Base-by-base conservation (phyloP, 1,284 basidiomycete genomes). In the Papiliotrema nemorosa region DNA sequence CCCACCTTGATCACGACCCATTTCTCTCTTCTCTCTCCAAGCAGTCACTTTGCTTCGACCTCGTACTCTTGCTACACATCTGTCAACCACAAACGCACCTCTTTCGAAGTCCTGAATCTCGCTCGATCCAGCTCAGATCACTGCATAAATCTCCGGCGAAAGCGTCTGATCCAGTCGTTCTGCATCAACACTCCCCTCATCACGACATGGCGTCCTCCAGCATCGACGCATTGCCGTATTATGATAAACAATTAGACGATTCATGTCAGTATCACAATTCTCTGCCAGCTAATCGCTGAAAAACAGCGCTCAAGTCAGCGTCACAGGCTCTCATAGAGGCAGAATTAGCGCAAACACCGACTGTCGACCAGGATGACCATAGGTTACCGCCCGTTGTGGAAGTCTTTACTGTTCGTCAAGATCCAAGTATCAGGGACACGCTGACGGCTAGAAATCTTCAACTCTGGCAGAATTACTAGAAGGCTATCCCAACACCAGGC, bases 171-270 rank as follows among this genome's bases (percentile, higher is more conserved):
- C 7, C 29, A 14, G 14, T 14, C 29, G 7, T 14, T 31, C 29
- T 7, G 29, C 7, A 7, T 14, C 9, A 7, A 31, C n/a, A 34
- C 34, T 6, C 14, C 27, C 22, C 7, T 24, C 40, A 49, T 39
- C 44, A n/a, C 51, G 57, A 14, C 50, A 68, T 65, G 66, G 55
- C 62, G 7, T 64, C 66, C 20, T 58, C 62, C 20, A 62, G 59
- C 39, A 64, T 90, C 60, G 92, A 96, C 74, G 88, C 90, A 21
- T 79, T 96, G 52, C 90, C 93, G 13, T 97, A 97, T 76, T 92
- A 90, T 66, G 93, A 97, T 77, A 87, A 90, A 68, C 91, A 97
- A 65, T 79, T 93, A 41, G 88, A 93, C 55, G 80, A 84, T 54
- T 86, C 88, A 3, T 74, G 82, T 51, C 76, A 88, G 53, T 84